Evolutionary conservation across 2,329 filamentous ascomycete genomes (phyloP).

Genomic region (Aspergillus fischeri): DNA sequence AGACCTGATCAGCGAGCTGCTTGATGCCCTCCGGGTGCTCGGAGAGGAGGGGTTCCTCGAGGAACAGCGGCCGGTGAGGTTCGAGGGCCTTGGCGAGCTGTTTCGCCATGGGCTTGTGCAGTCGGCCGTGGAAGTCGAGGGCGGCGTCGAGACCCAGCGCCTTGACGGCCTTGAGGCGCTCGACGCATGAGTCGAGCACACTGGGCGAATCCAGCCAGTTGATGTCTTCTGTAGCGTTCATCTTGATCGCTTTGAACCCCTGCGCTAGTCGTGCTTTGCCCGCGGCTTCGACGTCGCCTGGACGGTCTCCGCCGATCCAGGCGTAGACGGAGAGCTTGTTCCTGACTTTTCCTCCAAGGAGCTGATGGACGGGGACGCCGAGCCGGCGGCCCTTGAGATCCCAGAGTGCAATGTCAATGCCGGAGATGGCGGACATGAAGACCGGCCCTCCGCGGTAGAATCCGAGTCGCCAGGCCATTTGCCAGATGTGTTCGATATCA

Average conservation of each 20-base stretch:
- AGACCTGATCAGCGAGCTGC: constrained; percentile 54
- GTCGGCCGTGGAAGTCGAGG: constrained; percentile 72
- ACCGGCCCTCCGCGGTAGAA: constrained; percentile 78
- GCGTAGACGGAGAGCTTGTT: constrained; percentile 68
- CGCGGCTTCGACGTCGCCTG: constrained; percentile 60
- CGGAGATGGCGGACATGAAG: constrained; percentile 73
- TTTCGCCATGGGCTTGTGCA: constrained; percentile 78
- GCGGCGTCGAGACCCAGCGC: constrained; percentile 66
- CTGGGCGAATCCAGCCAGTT: constrained; percentile 72
- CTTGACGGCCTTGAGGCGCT: constrained; percentile 66
- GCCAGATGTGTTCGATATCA: constrained; percentile 79
- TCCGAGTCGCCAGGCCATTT: constrained; percentile 63
- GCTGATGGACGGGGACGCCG: constrained; percentile 66
- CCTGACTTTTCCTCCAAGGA: constrained; percentile 70
- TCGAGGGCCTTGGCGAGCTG: constrained; percentile 66
- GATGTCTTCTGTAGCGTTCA: constrained; percentile 74
- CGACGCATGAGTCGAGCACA: constrained; percentile 59
- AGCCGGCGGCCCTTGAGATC: constrained; percentile 66
- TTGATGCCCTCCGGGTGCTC: constrained; percentile 66
- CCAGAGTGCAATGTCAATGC: constrained; percentile 77
- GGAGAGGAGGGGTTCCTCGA: constrained; percentile 68
- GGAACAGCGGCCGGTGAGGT: constrained; percentile 67
- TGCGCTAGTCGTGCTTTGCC: constrained; percentile 47
- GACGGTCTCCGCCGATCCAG: constrained; percentile 74
- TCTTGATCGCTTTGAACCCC: constrained; percentile 55